Base-by-base conservation (phyloP, 805 yeast species). In the Kodamaea kakaduensis region DNA sequence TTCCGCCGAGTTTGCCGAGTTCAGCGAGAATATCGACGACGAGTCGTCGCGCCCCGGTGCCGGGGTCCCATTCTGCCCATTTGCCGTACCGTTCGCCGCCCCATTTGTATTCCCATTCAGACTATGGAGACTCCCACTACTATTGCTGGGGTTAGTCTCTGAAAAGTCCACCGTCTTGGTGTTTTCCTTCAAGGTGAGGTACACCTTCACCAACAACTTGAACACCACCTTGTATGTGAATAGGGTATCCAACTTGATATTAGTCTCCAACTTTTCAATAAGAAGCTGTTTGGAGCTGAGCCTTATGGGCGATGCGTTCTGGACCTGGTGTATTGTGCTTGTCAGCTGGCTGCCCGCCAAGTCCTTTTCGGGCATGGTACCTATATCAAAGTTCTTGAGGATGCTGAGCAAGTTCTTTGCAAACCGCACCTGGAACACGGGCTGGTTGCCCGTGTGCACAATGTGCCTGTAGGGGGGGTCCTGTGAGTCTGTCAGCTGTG, bases 201-300 rank as follows among this genome's bases (percentile, higher is more conserved):
- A 56, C 18, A 66, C 50, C 35, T 46, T 47, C 10, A 52, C 34
- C 3, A 66, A 34, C 24, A 67, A 41, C 42, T 56, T 49, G 18
- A 66, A 44, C 31, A 61, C 47, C 30, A 57, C 57, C 42, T 61
- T 64, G 47, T 54, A 59, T 6, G 62, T 61, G 43, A 67, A 67
- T 26, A 67, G 44, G 14, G 50, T 56, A 43, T 67, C 73, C 33
- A 67, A 51, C 18, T 53, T 46, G 28, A 67, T 66, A 38, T 66
- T 67, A 31, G 67, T 62, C 41, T 67, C 73, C 26, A 67, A 49
- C 46, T 67, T 67, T 38, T 67, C 73, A 15, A 67, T 64, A 25
- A 63, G 52, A 26, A 67, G 52, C 37, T 67, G 73, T 24, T 56
- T 54, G 12, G 71, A 60, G 37, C 54, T 63, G 35, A 67, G 46